Evolutionary conservation across 116 monocot species (phyloP).

Genomic region (Phalaenopsis hybrid): DNA sequence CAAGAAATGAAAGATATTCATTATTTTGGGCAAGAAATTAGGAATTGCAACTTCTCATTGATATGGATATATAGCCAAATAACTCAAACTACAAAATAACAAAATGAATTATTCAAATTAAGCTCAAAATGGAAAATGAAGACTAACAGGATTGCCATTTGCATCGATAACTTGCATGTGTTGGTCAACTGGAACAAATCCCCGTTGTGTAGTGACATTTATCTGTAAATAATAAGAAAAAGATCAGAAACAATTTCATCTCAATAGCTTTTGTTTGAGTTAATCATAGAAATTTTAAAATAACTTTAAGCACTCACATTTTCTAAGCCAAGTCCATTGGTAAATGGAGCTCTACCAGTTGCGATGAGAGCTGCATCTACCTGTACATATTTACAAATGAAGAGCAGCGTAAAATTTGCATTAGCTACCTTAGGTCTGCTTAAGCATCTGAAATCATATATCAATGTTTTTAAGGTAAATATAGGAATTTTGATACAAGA

Average conservation of each 20-base stretch:
- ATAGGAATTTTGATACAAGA: not conserved
- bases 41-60: not conserved
- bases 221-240: constrained; percentile 36
- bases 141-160: constrained; percentile 65
- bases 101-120: constrained; percentile 49
- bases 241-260: not conserved
- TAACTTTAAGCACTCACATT: constrained; percentile 34
- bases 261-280: not conserved
- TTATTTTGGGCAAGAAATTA: not conserved
- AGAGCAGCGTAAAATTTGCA: not conserved
- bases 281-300: not conserved
- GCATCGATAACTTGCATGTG: constrained; percentile 83
- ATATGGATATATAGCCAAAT: not conserved
- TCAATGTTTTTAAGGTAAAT: not conserved
- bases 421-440: not conserved
- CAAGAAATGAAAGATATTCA: not conserved
- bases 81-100: not conserved
- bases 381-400: constrained; percentile 25
- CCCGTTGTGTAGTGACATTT: constrained; percentile 79
- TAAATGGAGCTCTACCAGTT: constrained; percentile 95
- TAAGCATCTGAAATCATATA: not conserved
- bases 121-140: constrained; percentile 1
- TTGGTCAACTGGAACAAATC: constrained; percentile 93
- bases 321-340: constrained; percentile 96
- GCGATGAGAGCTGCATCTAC: constrained; percentile 98